Base-by-base conservation (phyloP, 208 protist species). In the Endotrypanum monterogeii region DNA sequence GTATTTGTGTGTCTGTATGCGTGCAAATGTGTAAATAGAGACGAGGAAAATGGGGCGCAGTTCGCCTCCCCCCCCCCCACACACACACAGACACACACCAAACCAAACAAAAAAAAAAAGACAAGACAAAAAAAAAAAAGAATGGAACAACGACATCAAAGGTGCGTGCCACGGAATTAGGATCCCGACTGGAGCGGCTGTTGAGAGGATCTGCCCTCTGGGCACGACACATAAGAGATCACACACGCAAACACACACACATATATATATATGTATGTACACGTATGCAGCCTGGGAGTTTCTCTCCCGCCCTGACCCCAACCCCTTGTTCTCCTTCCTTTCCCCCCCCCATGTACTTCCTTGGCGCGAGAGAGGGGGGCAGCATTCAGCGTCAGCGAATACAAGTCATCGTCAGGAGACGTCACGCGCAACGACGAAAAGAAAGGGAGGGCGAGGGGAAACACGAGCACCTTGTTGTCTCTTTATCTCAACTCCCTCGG, bases 201-300 rank as follows among this genome's bases (percentile, higher is more conserved):
- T 3, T 62, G 32, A 39, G 25, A 30, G 20, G 44, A 65, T 8
- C 35, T 46, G 23, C 35, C 12, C 3, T 39, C 9, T 39, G 18
- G n/a, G 32, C 20, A 12, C 60, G 46, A 16, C 1, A 30, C 60
- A 30, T 44, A 23, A 5, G 12, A 48, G 44, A 48, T 48, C 44
- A 48, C 44, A 11, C 60, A 28, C 60, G 46, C n/a, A 9, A 18
- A 14, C 60, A 28, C 60, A 65, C n/a, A 9, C 37, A 14, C 60
- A 23, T 23, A 41, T 25, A 39, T n/a, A n/a, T n/a, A n/a, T n/a
- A n/a, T n/a, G n/a, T n/a, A n/a, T n/a, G n/a, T n/a, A n/a, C 60
- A 65, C 46, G 60, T 7, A 25, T 39, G 60, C 60, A 30, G 46
- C 28, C 60, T 46, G 37, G 60, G 60, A 65, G 60, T 25, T 23